phyloP scores from a whole-genome alignment of 2,329 filamentous ascomycete genomes.

The Xenosphaeropsis pyriputrescens region DNA sequence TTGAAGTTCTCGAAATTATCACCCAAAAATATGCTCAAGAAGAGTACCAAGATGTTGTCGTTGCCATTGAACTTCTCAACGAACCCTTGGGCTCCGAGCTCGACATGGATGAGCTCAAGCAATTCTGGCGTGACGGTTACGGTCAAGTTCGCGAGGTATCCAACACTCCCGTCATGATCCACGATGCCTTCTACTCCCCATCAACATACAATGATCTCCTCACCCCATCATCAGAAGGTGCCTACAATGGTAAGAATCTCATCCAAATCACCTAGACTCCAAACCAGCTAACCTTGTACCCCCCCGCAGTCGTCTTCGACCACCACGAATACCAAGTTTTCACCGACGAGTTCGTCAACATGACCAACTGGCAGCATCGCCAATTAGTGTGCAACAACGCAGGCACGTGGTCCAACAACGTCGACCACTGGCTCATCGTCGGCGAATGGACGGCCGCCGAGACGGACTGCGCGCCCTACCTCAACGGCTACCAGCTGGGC shows the following conservation, averaged over 20 bases:
- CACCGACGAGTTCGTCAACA: slow-evolving; percentile 29
- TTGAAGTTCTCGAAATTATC: slow-evolving; percentile 40
- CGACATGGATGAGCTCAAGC: slow-evolving; percentile 16
- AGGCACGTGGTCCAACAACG: slow-evolving; percentile 25
- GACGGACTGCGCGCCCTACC: slow-evolving; percentile 40
- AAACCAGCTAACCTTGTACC: slow-evolving; percentile 23
- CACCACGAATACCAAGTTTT: slow-evolving; percentile 59
- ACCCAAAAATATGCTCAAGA: slow-evolving; percentile 38
- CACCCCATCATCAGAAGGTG: slow-evolving; percentile 29
- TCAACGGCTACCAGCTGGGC: slow-evolving; percentile 41
- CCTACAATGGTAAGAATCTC: slow-evolving; percentile 19
- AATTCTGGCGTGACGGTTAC: slow-evolving; percentile 35
- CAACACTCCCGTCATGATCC: slow-evolving; percentile 36
- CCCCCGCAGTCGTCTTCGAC: slow-evolving; percentile 31
- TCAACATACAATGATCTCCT: slow-evolving; percentile 47
- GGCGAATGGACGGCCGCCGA: slow-evolving; percentile 57
- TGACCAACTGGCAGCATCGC: slow-evolving; percentile 36
- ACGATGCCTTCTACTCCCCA: slow-evolving; percentile 38
- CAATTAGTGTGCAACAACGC: slow-evolving; percentile 1
- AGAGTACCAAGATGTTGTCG: slow-evolving; percentile 40
- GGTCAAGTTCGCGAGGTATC: slow-evolving; percentile 26
- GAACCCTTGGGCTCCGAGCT: slow-evolving; percentile 26
- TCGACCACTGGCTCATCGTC: slow-evolving; percentile 52
- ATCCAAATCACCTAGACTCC: slow-evolving; percentile 24
- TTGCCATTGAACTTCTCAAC: slow-evolving; percentile 40